Conservation (phyloP, 164 flowering plant genomes). For the Aristolochia contorta region DNA sequence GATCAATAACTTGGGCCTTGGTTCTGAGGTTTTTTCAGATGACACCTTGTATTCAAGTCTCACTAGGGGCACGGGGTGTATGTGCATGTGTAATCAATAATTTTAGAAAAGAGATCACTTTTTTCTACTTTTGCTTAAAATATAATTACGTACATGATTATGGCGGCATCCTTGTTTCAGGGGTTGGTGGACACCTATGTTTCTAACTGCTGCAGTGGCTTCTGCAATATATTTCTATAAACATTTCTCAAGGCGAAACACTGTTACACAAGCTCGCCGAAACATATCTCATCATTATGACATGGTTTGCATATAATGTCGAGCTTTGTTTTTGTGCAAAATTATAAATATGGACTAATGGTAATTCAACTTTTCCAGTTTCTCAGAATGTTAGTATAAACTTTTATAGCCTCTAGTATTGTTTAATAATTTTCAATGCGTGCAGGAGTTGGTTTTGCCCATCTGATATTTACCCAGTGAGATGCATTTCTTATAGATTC, state of each 20-base stretch:
- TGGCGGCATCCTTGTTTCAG: slow-evolving; percentile 19
- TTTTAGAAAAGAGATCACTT: neutral
- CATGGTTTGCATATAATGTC: slow-evolving; percentile 34
- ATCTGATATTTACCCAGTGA: too few relatives aligned
- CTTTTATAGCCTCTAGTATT: too few relatives aligned
- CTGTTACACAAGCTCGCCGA: slow-evolving; percentile 82
- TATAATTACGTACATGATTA: neutral
- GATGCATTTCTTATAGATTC: too few relatives aligned
- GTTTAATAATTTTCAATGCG: too few relatives aligned
- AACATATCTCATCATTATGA: slow-evolving; percentile 95
- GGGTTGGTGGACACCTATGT: slow-evolving; percentile 97
- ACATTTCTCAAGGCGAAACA: slow-evolving; percentile 71
- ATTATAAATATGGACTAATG: too few relatives aligned
- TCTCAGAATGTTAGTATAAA: too few relatives aligned
- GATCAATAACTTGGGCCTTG: neutral
- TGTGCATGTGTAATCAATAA: too few relatives aligned
- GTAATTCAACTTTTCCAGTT: too few relatives aligned
- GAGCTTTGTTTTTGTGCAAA: too few relatives aligned
- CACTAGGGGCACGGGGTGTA: too few relatives aligned
- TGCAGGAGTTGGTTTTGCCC: too few relatives aligned
- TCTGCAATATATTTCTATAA: slow-evolving; percentile 69
- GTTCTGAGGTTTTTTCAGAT: neutral
- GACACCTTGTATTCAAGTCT: too few relatives aligned
- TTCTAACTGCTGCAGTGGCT: slow-evolving; percentile 65
- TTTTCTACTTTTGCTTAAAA: neutral